phyloP scores from a whole-genome alignment of 2,329 filamentous ascomycete genomes.

The Venturiaceae sp. region DNA sequence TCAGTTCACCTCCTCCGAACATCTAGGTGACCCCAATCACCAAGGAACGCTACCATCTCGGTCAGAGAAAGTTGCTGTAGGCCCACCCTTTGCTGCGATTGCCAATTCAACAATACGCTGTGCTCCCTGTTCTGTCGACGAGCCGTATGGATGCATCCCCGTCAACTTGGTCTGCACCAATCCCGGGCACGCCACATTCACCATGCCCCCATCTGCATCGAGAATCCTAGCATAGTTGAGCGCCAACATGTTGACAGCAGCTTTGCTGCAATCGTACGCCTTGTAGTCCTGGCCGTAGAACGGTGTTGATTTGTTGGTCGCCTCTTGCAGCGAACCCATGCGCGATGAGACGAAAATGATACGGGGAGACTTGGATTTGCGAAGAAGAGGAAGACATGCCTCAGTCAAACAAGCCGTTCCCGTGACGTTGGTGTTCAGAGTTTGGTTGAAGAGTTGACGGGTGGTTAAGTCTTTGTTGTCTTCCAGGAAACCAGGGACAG shows the following conservation, averaged over 20 bases:
- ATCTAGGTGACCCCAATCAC: too few relatives aligned
- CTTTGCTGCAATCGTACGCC: slow-evolving; percentile 32
- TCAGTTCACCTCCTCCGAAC: too few relatives aligned
- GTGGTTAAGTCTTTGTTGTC: slow-evolving; percentile 11
- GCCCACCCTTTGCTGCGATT: too few relatives aligned
- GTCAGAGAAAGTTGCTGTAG: too few relatives aligned
- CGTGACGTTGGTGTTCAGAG: slow-evolving; percentile 28
- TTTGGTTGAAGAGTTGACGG: slow-evolving; percentile 26
- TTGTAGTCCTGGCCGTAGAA: slow-evolving; percentile 21
- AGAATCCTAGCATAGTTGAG: slow-evolving; percentile 26
- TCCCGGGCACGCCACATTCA: slow-evolving; percentile 29
- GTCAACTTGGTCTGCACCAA: slow-evolving; percentile 24
- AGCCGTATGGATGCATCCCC: not conserved
- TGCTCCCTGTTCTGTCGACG: too few relatives aligned
- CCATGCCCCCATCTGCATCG: slow-evolving; percentile 19
- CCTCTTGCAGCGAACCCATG: slow-evolving; percentile 23
- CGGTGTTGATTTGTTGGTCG: slow-evolving; percentile 17
- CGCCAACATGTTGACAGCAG: slow-evolving; percentile 29
- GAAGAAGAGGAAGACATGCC: slow-evolving; percentile 20
- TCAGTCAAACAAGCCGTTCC: slow-evolving; percentile 18
- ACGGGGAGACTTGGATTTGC: slow-evolving; percentile 19
- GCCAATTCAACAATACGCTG: too few relatives aligned
- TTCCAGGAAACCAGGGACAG: too few relatives aligned
- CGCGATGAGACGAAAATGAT: slow-evolving; percentile 29
- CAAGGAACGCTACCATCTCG: too few relatives aligned